phyloP scores from a whole-genome alignment of 257 asterid genomes.

The Perilla frutescens region DNA sequence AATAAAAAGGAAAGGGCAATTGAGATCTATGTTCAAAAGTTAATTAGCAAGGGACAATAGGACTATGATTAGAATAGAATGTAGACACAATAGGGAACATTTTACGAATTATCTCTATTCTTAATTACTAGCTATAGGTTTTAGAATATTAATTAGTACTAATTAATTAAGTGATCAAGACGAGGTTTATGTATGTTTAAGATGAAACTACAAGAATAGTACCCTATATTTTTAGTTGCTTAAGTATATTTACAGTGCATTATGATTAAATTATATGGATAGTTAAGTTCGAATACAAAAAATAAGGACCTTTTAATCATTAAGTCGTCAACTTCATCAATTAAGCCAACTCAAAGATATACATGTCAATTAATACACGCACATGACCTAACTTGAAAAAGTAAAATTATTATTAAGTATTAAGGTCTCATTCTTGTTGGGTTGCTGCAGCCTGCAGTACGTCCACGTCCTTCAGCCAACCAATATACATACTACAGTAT shows the following conservation, averaged over 20 bases:
- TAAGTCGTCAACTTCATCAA: too few species aligned
- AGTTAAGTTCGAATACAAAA: too few species aligned
- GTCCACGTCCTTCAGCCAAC: constrained; percentile 20
- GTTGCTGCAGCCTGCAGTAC: neutral
- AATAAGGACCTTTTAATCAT: too few species aligned
- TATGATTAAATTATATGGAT: too few species aligned
- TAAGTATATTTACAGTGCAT: too few species aligned
- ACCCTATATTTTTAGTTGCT: too few species aligned
- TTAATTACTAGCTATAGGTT: neutral
- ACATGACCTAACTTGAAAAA: constrained; percentile 15
- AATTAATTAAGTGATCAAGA: too few species aligned
- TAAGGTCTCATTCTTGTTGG: constrained; percentile 4
- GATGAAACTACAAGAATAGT: too few species aligned
- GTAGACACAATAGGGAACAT: constrained; percentile 49
- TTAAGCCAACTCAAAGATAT: too few species aligned
- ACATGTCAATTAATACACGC: too few species aligned
- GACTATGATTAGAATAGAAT: constrained; percentile 42
- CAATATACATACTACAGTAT: neutral
- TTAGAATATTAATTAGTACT: too few species aligned
- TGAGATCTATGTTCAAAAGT: constrained; percentile 13
- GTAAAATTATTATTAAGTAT: neutral
- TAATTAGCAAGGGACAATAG: constrained; percentile 32
- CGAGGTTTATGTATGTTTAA: too few species aligned
- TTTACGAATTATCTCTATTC: constrained; percentile 24
- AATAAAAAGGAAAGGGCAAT: neutral